Evolutionary conservation across 2,329 filamentous ascomycete species (phyloP).

Genomic region (Rhynchosporium agropyri): DNA sequence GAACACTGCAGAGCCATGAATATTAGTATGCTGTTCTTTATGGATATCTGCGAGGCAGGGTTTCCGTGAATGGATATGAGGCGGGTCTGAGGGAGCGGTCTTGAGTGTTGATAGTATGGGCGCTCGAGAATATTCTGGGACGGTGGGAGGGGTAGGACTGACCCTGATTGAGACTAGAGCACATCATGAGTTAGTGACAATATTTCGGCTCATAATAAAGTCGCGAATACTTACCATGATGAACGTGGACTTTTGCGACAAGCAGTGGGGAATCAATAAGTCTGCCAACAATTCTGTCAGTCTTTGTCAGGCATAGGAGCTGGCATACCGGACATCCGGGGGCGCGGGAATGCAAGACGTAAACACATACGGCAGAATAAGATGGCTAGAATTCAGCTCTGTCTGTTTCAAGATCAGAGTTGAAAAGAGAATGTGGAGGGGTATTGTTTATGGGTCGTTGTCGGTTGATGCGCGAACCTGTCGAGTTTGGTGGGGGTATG

Average conservation of each 20-base stretch:
- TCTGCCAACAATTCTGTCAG: conserved; percentile 32
- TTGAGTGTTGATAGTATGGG: neutral
- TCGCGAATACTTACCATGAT: conserved; percentile 28
- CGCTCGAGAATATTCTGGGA: conserved; percentile 7
- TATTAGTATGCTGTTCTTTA: conserved; percentile 23
- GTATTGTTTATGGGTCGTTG: conserved; percentile 26
- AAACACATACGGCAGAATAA: conserved; percentile 14
- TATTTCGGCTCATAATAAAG: neutral
- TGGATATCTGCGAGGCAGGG: neutral
- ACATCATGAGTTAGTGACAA: conserved; percentile 28
- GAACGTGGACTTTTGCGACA: conserved; percentile 25
- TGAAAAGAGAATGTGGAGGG: conserved; percentile 16
- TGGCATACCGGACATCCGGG: neutral
- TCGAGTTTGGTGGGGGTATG: conserved; percentile 27
- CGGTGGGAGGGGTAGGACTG: conserved; percentile 46
- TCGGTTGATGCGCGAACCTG: conserved; percentile 23
- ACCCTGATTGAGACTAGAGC: conserved; percentile 69
- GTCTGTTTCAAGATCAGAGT: conserved; percentile 13
- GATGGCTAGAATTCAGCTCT: conserved; percentile 14
- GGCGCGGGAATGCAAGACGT: neutral
- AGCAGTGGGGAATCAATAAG: conserved; percentile 25
- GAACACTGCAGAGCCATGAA: conserved; percentile 56
- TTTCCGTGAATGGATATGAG: neutral
- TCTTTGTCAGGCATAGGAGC: conserved; percentile 20
- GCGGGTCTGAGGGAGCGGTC: neutral